Percentiles rank a stretch among this genome's conserved stretches.
These are phyloP conservation scores for Chenopodium quinoa DNA, from an alignment of 148 eudicot species.

Conservation along the genomic window DNA sequence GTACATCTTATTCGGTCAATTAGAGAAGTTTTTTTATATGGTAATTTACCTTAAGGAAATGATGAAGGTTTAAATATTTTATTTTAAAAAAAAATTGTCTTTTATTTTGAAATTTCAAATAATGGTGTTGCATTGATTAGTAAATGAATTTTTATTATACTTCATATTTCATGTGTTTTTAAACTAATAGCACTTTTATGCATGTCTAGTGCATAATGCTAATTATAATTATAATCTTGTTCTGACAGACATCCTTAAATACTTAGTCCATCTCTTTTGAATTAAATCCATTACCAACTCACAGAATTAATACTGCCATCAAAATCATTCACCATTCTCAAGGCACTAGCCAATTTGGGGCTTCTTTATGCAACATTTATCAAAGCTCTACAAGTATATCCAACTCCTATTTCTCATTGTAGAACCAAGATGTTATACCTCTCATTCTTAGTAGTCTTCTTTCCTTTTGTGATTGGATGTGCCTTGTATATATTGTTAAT, in stretches of 20 bases:
- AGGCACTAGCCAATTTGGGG: constrained; percentile 47
- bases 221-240: neutral
- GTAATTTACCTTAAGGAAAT: too few species aligned
- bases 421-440: constrained; percentile 19
- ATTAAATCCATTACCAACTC: neutral
- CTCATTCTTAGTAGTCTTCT: constrained; percentile 12
- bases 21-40: too few species aligned
- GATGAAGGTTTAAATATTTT: too few species aligned
- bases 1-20: too few species aligned
- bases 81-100: too few species aligned
- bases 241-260: constrained; percentile 33
- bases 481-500: neutral
- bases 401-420: constrained; percentile 15
- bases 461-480: constrained; percentile 30
- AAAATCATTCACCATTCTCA: constrained; percentile 16
- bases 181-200: neutral
- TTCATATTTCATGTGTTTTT: too few species aligned
- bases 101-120: too few species aligned
- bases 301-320: constrained; percentile 9
- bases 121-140: too few species aligned
- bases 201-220: neutral
- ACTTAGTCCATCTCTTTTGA: constrained; percentile 30
- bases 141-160: too few species aligned
- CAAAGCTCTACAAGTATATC: constrained; percentile 40
- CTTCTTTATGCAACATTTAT: constrained; percentile 47